These are phyloP conservation scores for Arabidopsis arenosa DNA, from an alignment of 345 rosid genomes.

Conservation along the genomic window DNA sequence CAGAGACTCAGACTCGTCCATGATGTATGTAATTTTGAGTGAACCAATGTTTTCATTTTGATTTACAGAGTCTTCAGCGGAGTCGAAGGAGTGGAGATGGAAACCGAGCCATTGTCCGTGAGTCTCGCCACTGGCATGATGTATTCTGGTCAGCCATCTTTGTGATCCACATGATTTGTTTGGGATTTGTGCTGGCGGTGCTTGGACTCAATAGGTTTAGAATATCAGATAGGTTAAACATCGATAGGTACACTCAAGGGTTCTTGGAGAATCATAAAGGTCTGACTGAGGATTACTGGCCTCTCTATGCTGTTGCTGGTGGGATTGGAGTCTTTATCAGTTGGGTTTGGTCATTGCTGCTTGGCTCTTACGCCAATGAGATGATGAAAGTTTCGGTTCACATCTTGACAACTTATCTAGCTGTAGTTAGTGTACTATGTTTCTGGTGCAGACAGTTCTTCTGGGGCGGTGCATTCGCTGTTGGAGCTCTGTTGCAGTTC, in stretches of 20 bases:
- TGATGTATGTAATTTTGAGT: background rate
- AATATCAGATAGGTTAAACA: conserved; percentile 74
- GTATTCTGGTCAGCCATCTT: conserved; percentile 88
- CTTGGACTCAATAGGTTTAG: conserved; percentile 81
- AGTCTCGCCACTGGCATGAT: conserved; percentile 84
- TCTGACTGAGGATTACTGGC: conserved; percentile 91
- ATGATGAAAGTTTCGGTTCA: conserved; percentile 93
- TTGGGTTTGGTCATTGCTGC: conserved; percentile 77
- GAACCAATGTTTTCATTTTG: conserved; percentile 9
- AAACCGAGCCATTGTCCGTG: conserved; percentile 52
- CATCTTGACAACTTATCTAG: conserved; percentile 86
- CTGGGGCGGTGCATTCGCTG: conserved; percentile 84
- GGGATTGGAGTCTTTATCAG: conserved; percentile 76
- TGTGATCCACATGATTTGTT: conserved; percentile 64
- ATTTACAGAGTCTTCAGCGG: conserved; percentile 65
- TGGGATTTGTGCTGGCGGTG: conserved; percentile 64
- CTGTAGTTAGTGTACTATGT: conserved; percentile 88
- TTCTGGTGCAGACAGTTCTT: conserved; percentile 83
- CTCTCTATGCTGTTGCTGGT: conserved; percentile 81
- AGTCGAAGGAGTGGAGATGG: conserved; percentile 60
- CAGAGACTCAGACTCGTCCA: background rate
- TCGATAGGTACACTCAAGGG: conserved; percentile 61
- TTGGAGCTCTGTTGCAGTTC: conserved; percentile 87
- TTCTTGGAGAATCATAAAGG: conserved; percentile 53
- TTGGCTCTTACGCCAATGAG: conserved; percentile 76